Percentiles rank a stretch among this genome's conserved stretches.
Evolutionary conservation across 108 stramenopile genomes (phyloP).

Genomic region (Schizochytrium sp.): DNA sequence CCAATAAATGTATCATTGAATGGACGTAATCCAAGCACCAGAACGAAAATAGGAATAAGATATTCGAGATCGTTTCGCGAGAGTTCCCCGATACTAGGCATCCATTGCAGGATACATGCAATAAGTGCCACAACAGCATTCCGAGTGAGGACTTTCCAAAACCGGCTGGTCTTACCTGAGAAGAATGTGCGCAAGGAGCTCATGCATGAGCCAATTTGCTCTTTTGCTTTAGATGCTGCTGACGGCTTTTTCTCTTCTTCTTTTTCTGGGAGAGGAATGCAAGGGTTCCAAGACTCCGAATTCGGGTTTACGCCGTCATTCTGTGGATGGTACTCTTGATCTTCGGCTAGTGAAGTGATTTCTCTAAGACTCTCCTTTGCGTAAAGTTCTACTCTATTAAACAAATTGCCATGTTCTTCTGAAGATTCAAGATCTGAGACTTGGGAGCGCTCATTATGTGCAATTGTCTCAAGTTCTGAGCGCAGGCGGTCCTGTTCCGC

Average conservation of each 20-base stretch:
- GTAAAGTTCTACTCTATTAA: not conserved
- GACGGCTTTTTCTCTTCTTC: too few relatives aligned
- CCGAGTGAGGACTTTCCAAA: not conserved
- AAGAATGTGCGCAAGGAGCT: not conserved
- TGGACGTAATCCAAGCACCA: slow-evolving; percentile 16
- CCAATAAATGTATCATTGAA: slow-evolving; percentile 1
- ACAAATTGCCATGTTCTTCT: not conserved
- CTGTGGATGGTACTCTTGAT: not conserved
- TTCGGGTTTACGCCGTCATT: not conserved
- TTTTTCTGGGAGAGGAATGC: too few relatives aligned
- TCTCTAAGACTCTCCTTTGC: slow-evolving; percentile 5
- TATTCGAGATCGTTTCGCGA: not conserved
- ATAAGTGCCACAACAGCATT: not conserved
- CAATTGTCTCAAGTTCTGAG: not conserved
- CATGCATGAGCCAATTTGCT: not conserved
- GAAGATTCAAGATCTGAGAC: not conserved
- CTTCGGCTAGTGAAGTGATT: not conserved
- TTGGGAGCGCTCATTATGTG: not conserved
- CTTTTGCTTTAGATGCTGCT: too few relatives aligned
- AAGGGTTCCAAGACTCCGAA: not conserved
- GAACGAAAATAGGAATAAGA: slow-evolving; percentile 52
- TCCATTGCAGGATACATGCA: slow-evolving; percentile 22
- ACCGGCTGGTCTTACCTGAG: not conserved
- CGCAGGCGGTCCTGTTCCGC: not conserved
- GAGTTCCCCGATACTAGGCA: slow-evolving; percentile 2